Conservation (phyloP, 441 rosid genomes). For the Erodium trifolium region DNA sequence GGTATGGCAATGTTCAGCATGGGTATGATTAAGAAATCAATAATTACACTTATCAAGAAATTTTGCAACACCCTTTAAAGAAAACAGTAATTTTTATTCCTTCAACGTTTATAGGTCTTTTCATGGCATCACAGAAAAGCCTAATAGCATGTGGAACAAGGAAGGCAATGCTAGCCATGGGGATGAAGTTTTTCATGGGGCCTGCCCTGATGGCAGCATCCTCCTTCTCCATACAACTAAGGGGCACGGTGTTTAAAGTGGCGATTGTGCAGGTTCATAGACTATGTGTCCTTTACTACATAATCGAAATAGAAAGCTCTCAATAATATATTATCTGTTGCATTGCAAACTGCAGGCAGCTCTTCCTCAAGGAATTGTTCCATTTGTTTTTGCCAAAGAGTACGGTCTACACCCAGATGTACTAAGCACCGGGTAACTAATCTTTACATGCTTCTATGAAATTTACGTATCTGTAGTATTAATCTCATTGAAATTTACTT, state of each 20-base stretch:
- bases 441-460: background rate
- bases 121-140: slow-evolving; percentile 66
- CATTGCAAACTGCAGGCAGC: slow-evolving; percentile 51
- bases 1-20: slow-evolving; percentile 98
- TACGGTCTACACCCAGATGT: slow-evolving; percentile 74
- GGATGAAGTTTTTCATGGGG: slow-evolving; percentile 50
- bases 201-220: slow-evolving; percentile 71
- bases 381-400: slow-evolving; percentile 86
- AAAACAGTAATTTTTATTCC: background rate
- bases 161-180: slow-evolving; percentile 45
- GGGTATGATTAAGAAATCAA: slow-evolving; percentile 34
- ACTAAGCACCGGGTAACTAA: slow-evolving; percentile 61
- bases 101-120: slow-evolving; percentile 43
- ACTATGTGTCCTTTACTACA: background rate
- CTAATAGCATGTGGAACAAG: slow-evolving; percentile 66
- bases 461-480: background rate
- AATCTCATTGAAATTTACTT: background rate
- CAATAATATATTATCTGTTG: background rate
- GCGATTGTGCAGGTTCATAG: slow-evolving; percentile 60
- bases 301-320: background rate
- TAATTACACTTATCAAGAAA: background rate
- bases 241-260: slow-evolving; percentile 39
- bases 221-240: slow-evolving; percentile 42
- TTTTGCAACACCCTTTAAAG: background rate
- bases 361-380: slow-evolving; percentile 85